These are phyloP conservation scores for Hymenoscyphus albidus DNA, from an alignment of 2,329 filamentous ascomycete genomes.

Conservation along the genomic window DNA sequence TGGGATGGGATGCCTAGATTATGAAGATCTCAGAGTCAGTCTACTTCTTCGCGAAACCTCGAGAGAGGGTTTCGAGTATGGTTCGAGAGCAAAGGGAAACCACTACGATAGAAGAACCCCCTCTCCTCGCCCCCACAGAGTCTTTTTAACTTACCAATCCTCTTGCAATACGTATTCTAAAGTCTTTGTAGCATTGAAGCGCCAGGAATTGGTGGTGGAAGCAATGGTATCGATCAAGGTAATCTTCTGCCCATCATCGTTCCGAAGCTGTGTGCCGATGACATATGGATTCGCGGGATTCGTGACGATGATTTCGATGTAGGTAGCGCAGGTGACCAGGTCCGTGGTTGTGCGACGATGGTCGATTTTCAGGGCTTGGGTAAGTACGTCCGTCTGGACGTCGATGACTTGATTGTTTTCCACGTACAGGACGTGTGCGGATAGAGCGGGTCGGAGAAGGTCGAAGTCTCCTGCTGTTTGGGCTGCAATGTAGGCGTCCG, in stretches of 20 bases:
- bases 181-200: conserved; percentile 18
- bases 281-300: conserved; percentile 16
- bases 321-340: conserved; percentile 12
- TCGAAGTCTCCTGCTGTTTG: conserved; percentile 11
- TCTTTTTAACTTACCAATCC: neutral
- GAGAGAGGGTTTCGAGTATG: no score
- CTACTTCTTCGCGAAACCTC: no score
- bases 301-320: conserved; percentile 18
- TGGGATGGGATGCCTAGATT: conserved; percentile 12
- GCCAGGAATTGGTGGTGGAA: conserved; percentile 16
- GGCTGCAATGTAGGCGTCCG: conserved; percentile 14
- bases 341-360: conserved; percentile 17
- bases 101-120: no score
- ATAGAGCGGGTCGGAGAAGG: neutral
- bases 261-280: conserved; percentile 18
- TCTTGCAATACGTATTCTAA: conserved; percentile 15
- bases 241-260: conserved; percentile 11
- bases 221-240: conserved; percentile 16
- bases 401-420: conserved; percentile 13
- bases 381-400: conserved; percentile 10
- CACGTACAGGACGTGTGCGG: conserved; percentile 7
- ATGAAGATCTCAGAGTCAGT: no score
- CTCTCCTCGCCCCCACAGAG: no score
- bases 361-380: conserved; percentile 15
- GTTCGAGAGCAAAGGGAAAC: no score